Evolutionary conservation across 139 green algal species (phyloP), one percentile per base, ranked within the genome.

Genomic region (Yamagishiella unicocca): DNA sequence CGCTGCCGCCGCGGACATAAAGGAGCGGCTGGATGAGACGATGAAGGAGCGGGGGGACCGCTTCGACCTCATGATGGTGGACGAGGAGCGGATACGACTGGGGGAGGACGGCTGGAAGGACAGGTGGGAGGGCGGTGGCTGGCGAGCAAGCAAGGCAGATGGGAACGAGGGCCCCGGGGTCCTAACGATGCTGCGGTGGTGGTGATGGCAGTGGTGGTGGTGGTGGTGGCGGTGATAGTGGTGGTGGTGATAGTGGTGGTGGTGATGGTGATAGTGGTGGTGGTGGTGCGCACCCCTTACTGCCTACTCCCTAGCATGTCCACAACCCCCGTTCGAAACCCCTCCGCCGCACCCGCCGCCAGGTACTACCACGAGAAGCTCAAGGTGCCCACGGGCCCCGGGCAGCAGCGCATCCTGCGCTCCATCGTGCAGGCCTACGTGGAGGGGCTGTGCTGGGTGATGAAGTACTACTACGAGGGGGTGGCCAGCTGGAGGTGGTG

Each of bases 391-490:
- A 71, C 53, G 14, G 88, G 79, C 35, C 81, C 81, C 22, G 12
- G 58, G 19, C 75, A 92, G 71, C 85, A 92, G 77, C 79, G 79
- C 62, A 85, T 85, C 43, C 81, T 79, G 64, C 45, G 24, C 55
- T 82, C 90, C 38, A 94, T 98, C 89, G 96, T 99, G 75, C 76
- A 91, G 67, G 84, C 89, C 24, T 99, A 98, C 88, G 93, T 99
- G 55, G 94, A 98, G 90, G 98, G 98, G 1, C 92, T 99, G 84
- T 96, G 91, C 90, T 99, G 98, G 98, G 98, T 99, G 43, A 97
- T 99, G 95, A 71, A 75, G 55, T 99, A 98, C 91, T 98, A 98
- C 93, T 98, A 98, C 85, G 94, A 97, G 50, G 96, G 95, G 58
- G 91, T 93, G 31, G 91, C 91, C 31, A 93, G 86, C n/a, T 96